A percentile compares a stretch with the other conserved stretches of the same genome.
Conservation (phyloP, 805 yeast species). For the Yarrowia sp. region DNA sequence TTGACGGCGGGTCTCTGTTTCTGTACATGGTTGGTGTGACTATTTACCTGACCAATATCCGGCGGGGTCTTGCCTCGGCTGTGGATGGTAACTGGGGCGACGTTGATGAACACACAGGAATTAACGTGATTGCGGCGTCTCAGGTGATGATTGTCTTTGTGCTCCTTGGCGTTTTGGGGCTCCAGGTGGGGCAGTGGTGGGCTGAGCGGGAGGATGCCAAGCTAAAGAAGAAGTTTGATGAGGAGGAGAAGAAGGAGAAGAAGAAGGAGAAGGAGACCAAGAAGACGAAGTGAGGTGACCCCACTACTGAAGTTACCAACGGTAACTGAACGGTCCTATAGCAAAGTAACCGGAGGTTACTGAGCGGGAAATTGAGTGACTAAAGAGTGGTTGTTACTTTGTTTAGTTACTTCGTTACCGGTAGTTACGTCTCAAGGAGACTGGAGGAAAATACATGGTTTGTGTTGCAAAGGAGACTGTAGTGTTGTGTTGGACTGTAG, state of each 20-base stretch:
- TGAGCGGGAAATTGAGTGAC: too few species aligned
- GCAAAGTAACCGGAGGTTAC: too few species aligned
- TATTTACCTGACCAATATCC: conserved; percentile 83
- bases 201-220: conserved; percentile 65
- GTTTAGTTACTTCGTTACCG: too few species aligned
- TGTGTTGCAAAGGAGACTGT: too few species aligned
- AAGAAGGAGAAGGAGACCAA: conserved; percentile 41
- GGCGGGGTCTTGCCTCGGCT: conserved; percentile 77
- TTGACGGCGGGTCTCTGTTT: conserved; percentile 88
- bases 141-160: conserved; percentile 75
- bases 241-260: conserved; percentile 42
- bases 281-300: conserved; percentile 36
- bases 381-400: too few species aligned
- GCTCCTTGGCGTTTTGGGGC: conserved; percentile 76
- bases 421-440: too few species aligned
- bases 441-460: too few species aligned
- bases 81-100: conserved; percentile 89
- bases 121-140: conserved; percentile 91
- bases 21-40: conserved; percentile 74
- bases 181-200: conserved; percentile 90
- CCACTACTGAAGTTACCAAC: too few species aligned
- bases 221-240: conserved; percentile 41
- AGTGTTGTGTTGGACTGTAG: too few species aligned
- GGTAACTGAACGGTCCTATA: too few species aligned
- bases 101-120: conserved; percentile 81